Base-by-base conservation (phyloP, 2,329 filamentous ascomycete species). In the Talaromyces piceae region DNA sequence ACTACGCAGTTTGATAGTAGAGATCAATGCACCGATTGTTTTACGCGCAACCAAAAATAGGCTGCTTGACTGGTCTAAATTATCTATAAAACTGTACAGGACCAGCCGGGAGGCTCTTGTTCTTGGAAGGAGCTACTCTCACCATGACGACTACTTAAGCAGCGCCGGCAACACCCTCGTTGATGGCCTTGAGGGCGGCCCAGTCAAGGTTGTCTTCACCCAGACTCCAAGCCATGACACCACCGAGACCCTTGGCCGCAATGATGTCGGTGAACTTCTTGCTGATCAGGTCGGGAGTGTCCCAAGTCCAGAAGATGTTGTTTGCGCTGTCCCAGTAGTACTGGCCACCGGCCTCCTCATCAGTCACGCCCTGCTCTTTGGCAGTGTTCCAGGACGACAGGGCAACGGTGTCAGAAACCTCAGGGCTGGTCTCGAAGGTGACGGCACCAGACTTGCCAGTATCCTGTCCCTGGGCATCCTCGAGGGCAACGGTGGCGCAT, bases 201-300 rank as follows among this genome's bases (percentile, higher is more conserved):
- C 67, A 77, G 25, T 69, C 58, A 25, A 65, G 60, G 8, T 64
- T 71, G 60, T 89, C 86, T 67, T 89, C 84, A 2, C 83, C 86
- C 52, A 89, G 61, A 18, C 82, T 84, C 86, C 85, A 89, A 0
- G 85, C 84, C 75, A 89, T 88, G 4, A 87, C 80, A 13, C 87
- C 86, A 1, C 86, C 85, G 0, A 89, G 64, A 1, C 70, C 66
- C 61, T 77, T 75, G 27, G 72, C 71, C 26, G 73, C 68, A 3
- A 87, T 73, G 30, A 90, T 75, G 4, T 76, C 64, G 3, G 74
- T 67, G 52, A 88, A 80, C 69, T 90, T 90, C 51, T 72, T 70
- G 11, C 64, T 58, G 47, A 90, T 82, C 11, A 81, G 73, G 6
- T 74, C 72, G 0, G 77, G 73, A 0, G 82, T 86, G 54, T 90